A percentile compares a stretch with the other conserved stretches of the same genome.
These are phyloP conservation scores for Tetrahymena elliotti DNA, from an alignment of 73 alveolate species.

Conservation along the genomic window DNA sequence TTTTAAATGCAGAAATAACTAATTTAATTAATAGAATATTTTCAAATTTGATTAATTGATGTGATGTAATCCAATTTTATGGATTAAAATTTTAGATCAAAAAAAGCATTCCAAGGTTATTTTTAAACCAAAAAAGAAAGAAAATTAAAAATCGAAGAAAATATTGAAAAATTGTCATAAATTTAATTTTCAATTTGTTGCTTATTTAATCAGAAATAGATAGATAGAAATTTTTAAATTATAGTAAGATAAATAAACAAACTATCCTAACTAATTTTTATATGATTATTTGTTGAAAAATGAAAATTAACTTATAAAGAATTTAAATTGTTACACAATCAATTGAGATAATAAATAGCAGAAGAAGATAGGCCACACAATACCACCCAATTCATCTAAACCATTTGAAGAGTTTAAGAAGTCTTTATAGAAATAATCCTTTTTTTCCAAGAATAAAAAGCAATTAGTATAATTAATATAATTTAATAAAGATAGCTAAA, in stretches of 20 bases:
- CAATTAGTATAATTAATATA: too few relatives aligned
- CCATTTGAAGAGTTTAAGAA: conserved; percentile 5
- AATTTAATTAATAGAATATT: conserved; percentile 1
- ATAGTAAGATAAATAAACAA: too few relatives aligned
- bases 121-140: too few relatives aligned
- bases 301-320: background rate
- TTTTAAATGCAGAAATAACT: conserved; percentile 3
- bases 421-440: conserved; percentile 5
- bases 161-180: too few relatives aligned
- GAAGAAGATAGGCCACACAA: conserved; percentile 20
- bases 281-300: background rate
- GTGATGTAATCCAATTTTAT: too few relatives aligned
- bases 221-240: too few relatives aligned
- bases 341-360: background rate
- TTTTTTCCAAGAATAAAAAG: background rate
- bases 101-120: too few relatives aligned
- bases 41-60: background rate
- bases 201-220: too few relatives aligned
- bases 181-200: too few relatives aligned
- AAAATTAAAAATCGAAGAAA: too few relatives aligned
- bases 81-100: too few relatives aligned
- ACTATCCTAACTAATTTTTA: too few relatives aligned
- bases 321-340: background rate
- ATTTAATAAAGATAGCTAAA: background rate
- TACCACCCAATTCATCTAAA: conserved; percentile 8